Evolutionary conservation across 2,329 filamentous ascomycete species (phyloP), one percentile per base, ranked within the genome.

Genomic region (Verticillium dahliae): DNA sequence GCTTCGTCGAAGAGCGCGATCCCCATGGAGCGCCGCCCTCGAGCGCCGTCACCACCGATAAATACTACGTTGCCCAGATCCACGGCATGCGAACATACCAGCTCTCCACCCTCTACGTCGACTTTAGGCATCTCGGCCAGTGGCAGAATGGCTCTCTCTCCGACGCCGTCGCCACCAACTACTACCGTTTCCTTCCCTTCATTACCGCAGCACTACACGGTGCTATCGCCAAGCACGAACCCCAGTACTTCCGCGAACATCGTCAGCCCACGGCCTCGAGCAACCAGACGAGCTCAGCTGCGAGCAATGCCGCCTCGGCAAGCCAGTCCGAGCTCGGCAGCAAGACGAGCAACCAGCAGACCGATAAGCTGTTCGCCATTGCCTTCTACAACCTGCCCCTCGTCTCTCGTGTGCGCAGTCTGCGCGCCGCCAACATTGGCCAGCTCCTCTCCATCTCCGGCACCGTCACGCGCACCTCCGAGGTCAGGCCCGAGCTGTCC

Each of bases 361-460:
- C 95, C 0, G 95, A 99, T 77, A 97, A 96, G 80, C 82, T 99
- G 41, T 98, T 99, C 74, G 86, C 92, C 4, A 82, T 97, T 59
- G 93, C 93, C 37, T 96, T 97, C 70, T 97, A 97, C 80, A 96
- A 97, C 72, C 80, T 97, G 34, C 91, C 93, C 0, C 82, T 97
- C 1, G 90, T 97, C 14, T 95, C 92, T 1, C 84, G 93, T 66
- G 86, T 97, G 61, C 90, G 93, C 63, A 89, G 92, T 69, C 80
- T 99, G 65, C 89, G 95, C 37, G 96, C 95, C 33, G 84, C 86
- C 65, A 93, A 97, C 68, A 96, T 99, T 69, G 95, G 95, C 60
- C 91, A 94, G 72, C 84, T 99, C 54, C 85, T 97, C 6, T 97
- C 95, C 11, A 96, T 99, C 68, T 99, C 95, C 7, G 95, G 95